Evolutionary conservation across 1,284 basidiomycete genomes (phyloP).

Genomic region (Retiboletus flavoniger): DNA sequence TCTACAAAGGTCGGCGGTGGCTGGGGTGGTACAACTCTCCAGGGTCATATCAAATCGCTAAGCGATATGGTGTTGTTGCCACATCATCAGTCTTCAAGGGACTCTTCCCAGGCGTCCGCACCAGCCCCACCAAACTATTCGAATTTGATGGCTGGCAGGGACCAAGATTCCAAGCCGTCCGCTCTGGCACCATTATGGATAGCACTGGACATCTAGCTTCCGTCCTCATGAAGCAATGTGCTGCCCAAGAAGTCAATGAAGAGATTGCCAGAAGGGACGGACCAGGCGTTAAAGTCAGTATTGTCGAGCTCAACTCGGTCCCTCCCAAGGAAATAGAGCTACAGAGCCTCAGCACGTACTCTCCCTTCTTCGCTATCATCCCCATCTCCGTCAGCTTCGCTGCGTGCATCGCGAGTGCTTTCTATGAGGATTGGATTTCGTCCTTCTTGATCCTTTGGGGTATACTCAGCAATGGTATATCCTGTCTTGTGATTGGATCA

Average conservation of each 20-base stretch:
- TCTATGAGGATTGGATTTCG: slow-evolving; percentile 25
- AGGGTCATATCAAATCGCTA: slow-evolving; percentile 30
- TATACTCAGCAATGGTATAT: slow-evolving; percentile 27
- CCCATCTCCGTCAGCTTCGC: slow-evolving; percentile 22
- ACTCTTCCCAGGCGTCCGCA: slow-evolving; percentile 25
- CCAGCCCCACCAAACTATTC: slow-evolving; percentile 22
- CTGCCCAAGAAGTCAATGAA: neutral
- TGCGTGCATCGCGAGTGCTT: slow-evolving; percentile 20
- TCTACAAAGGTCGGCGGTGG: slow-evolving; percentile 26
- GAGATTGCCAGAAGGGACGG: slow-evolving; percentile 13
- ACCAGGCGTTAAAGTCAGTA: slow-evolving; percentile 18
- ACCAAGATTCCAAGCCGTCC: slow-evolving; percentile 19
- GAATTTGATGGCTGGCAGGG: slow-evolving; percentile 26
- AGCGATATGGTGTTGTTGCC: slow-evolving; percentile 26
- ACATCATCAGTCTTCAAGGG: slow-evolving; percentile 26
- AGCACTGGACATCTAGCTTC: slow-evolving; percentile 15
- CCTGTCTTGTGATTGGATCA: slow-evolving; percentile 26
- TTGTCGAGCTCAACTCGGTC: slow-evolving; percentile 11
- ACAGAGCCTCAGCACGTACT: slow-evolving; percentile 2
- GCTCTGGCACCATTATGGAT: slow-evolving; percentile 16
- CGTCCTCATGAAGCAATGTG: slow-evolving; percentile 16
- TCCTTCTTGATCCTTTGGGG: slow-evolving; percentile 29
- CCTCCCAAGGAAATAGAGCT: slow-evolving; percentile 7
- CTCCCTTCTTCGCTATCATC: slow-evolving; percentile 13
- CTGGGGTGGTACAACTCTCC: slow-evolving; percentile 35